Evolutionary conservation across 139 green algal genomes (phyloP), one percentile per base, ranked within the genome.

Genomic region (Chlamydomonas incerta): DNA sequence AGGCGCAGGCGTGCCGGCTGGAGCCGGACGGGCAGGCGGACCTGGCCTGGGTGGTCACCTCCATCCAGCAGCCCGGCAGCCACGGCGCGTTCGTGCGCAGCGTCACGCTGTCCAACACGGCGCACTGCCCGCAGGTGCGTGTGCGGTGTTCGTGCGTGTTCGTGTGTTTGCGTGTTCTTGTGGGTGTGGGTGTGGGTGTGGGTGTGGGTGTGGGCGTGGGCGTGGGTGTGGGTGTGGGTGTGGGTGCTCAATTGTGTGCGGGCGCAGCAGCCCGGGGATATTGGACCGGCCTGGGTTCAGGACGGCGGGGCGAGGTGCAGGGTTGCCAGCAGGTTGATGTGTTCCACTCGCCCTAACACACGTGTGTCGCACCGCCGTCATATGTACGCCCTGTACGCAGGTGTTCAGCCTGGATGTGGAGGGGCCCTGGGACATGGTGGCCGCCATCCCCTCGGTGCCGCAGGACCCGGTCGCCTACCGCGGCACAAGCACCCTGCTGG

Each of bases 391-490:
- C n/a, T n/a, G n/a, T n/a, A 50, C 26, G 52, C 66, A 77, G 80
- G 66, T 85, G 66, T 85, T 85, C 63, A 60, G 66, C 67, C 71
- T 90, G 72, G 17, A 52, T 2, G 80, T 82, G 47, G 69, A 86
- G 35, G 81, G 81, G 3, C 87, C 87, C 33, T 90, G 89, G 50
- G 60, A 85, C 63, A 67, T 91, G 50, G 17, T 86, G n/a, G 50
- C 65, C 0, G 84, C 76, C 21, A 47, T 63, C 1, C 74, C 87
- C 24, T 71, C 31, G 9, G 72, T 89, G 55, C 87, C 87, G 17
- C 83, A 93, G 90, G 87, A 91, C 80, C 76, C 90, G 23, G 58
- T 87, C 14, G 72, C 71, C 23, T 90, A 88, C 84, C 41, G 71
- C 8, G 88, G 88, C 29, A 89, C 83, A 10, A 84, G 72, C 66